Evolutionary conservation across 2,329 filamentous ascomycete species (phyloP), one percentile per base, ranked within the genome.

Genomic region (Salinomyces thailandicus): DNA sequence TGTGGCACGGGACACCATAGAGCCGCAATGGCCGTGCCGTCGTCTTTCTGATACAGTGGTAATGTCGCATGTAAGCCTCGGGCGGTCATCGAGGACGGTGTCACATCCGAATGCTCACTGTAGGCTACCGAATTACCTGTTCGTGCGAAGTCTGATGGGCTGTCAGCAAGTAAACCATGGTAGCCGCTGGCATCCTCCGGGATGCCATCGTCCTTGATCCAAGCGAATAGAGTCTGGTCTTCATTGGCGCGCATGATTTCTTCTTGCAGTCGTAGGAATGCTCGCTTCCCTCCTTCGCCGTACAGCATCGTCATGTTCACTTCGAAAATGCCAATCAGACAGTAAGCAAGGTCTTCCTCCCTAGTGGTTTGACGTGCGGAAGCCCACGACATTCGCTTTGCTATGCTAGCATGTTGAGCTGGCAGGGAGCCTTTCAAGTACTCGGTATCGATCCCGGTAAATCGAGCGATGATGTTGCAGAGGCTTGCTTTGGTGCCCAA

Each of bases 61-160:
- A 47, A 15, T 3, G 24, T 36, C 12, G 42, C 39, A 24, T 33
- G 22, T 4, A 47, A 30, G 12, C 44, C 44, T 19, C 39, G 31
- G 12, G 35, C 34, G 17, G 19, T 45, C 33, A 45, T 43, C 14
- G 31, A 26, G 13, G 29, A 41, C 5, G 40, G 37, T 7, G 16
- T 36, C 8, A 50, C 43, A 3, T 50, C 48, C 27, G 52, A 49
- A 43, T 45, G 51, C 33, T 56, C 53, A 34, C 50, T 42, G 38
- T 53, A 59, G 5, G 51, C 48, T 12, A 58, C 36, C 4, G 52
- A 54, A 13, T 55, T 44, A 9, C 55, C 57, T 1, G 59, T 60
- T 41, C 60, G 56, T 3, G 54, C 52, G 44, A 68, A 68, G 4
- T 17, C 31, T 17, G 15, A n/a, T 12, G 36, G 36, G 7, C 17